Evolutionary conservation across 768 basidiomycete species (phyloP), one percentile per base, ranked within the genome.

Genomic region (Imleria badia): DNA sequence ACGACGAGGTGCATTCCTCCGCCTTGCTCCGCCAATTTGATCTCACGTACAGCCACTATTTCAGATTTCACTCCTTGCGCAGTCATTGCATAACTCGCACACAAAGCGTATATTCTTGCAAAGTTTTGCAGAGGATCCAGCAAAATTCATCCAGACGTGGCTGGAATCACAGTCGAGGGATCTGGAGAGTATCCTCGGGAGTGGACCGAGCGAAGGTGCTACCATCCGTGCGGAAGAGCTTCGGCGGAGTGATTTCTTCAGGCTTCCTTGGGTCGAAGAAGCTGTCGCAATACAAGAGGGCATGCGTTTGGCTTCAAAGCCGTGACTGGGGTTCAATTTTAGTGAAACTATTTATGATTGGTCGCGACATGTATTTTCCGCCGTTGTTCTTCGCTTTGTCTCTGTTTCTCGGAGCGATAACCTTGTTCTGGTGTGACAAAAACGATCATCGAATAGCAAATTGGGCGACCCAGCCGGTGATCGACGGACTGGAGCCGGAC

Each of bases 161-260:
- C 70, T 98, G 17, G 89, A 89, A 61, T 94, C 91, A 3, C 95
- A 98, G 69, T 91, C 93, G 44, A 81, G 92, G 14, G 95, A 98
- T 72, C 71, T 98, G 41, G 92, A 95, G 73, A 88, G 83, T 53
- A 79, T 95, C 53, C 77, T 97, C n/a, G 93, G 92, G 30, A 91
- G 88, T 66, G 93, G 92, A 2, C 84, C 88, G 3, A 86, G 83
- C 36, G 89, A 91, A 60, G 89, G 88, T 26, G 78, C 83, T 66
- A 85, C 85, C 3, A 81, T 95, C 11, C 75, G 90, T n/a, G 90
- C 91, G 53, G 94, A 96, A 60, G 94, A 97, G 67, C 73, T 97
- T 50, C 81, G 86, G 57, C 75, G 92, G 48, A 94, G 90, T 65
- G 94, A 97, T 68, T 89, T 94, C 73, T 98, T 97, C 80, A 78